Base-by-base conservation (phyloP, 225 moss, liverwort and hornwort species). In the Marchantia paleacea region DNA sequence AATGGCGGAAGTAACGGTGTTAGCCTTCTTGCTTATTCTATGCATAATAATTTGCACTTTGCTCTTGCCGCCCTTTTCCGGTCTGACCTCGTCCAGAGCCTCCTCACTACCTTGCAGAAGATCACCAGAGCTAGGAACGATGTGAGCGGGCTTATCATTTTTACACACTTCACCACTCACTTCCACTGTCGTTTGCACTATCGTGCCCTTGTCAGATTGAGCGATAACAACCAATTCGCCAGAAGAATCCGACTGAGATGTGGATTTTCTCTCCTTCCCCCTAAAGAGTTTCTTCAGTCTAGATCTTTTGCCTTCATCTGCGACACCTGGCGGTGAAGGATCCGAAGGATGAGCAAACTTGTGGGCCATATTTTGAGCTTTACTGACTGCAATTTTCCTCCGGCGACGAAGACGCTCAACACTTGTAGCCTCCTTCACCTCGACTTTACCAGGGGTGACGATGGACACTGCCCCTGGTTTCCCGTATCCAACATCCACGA, bases 401-500 rank as follows among this genome's bases (percentile, higher is more conserved):
- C 74, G 84, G 49, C 80, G 66, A 22, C 52, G 57, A 25, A 62
- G 5, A 25, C 69, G 61, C 80, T 81, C 84, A 14, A 26, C 3
- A 14, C 61, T 75, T 18, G 50, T 66, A 3, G 70, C 52, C 54
- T 86, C 82, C 48, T 78, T 86, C 53, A 79, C 80, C 60, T 80
- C 67, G 15, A 52, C 51, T 48, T 47, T 80, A 14, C 89, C 86
- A 64, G 84, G 83, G 10, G 52, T 81, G 10, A 87, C 62, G 30
- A 89, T 83, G 4, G 87, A 87, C 69, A 89, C 82, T 78, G 78
- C 75, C 7, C 83, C 85, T 55, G 55, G 4, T 28, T 84, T 50
- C 7, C 82, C 86, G 28, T 62, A 60, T 55, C 84, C 89, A 30
- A 85, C 60, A 77, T 87, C 83, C 28, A 89, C 78, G 53, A 22